Base-by-base conservation (phyloP, 371 early-diverging fungal genomes). In the Mortierella sp. region DNA sequence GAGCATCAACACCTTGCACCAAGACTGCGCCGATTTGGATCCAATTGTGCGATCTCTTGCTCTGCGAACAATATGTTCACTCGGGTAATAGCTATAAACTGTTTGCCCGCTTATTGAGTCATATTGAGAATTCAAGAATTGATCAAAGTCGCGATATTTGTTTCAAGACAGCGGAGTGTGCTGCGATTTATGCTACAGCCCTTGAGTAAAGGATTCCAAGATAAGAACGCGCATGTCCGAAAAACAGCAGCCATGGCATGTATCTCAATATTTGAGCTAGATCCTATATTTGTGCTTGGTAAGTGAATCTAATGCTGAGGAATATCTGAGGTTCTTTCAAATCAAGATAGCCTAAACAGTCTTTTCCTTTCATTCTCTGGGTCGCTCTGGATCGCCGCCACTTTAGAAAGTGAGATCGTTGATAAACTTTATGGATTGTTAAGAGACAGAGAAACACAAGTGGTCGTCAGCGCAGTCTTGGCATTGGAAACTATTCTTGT, bases 211-310 rank as follows among this genome's bases (percentile, higher is more conserved):
- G 78, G 73, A 16, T 72, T 78, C 18, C 69, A 73, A 14, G 78
- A 78, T 43, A 78, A 78, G 67, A 78, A 78, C 24, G 78, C 78
- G 1, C 62, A 78, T 70, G 78, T 78, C 5, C 51, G 78, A 28
- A 78, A 78, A 32, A 78, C 78, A 5, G 70, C 78, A 5, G 73
- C 43, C 32, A 73, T 78, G 73, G 73, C 73, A 0, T 73, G 73
- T 51, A 73, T 78, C 22, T 66, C 78, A 10, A 59, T 78, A 22
- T 73, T 69, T 59, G 73, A 78, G 12, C 60, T 78, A 12, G 73
- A 78, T 16, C 73, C 73, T 3, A 26, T 52, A n/a, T 78, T 78
- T 63, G 66, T 78, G 30, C 73, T 78, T n/a, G 78, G 78, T 73
- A 78, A 60, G 57, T 54, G 14, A n/a, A n/a, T 6, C 1, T 10